A percentile compares a stretch with the other conserved stretches of the same genome.
Evolutionary conservation across 2,329 filamentous ascomycete genomes (phyloP).

Genomic region (Fusarium ramigenum): DNA sequence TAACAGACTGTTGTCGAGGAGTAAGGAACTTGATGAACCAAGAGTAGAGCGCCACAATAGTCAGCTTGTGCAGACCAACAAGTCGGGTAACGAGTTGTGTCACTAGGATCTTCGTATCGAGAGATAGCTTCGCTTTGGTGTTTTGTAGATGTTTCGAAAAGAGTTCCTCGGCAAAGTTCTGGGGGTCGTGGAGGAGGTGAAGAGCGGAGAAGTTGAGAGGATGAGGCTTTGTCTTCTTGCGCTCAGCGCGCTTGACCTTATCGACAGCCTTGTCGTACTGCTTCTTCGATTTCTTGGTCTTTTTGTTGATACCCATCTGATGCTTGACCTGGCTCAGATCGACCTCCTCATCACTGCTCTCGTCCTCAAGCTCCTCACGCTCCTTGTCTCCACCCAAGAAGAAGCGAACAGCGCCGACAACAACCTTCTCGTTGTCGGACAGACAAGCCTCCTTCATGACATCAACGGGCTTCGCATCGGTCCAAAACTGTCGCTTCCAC

Average conservation of each 20-base stretch:
- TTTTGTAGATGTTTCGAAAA: constrained; percentile 93
- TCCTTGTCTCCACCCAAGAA: constrained; percentile 97
- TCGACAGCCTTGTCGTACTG: constrained; percentile 81
- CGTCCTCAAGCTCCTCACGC: constrained; percentile 90
- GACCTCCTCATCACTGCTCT: constrained; percentile 81
- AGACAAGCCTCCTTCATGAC: constrained; percentile 96
- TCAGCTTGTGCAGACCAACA: constrained; percentile 92
- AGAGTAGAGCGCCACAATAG: constrained; percentile 89
- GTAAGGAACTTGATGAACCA: constrained; percentile 96
- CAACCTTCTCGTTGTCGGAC: constrained; percentile 91
- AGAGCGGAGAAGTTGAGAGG: constrained; percentile 95
- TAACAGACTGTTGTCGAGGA: constrained; percentile 87
- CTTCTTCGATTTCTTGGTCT: constrained; percentile 86
- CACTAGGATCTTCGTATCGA: constrained; percentile 91
- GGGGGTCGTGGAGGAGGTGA: constrained; percentile 92
- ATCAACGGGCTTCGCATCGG: constrained; percentile 92
- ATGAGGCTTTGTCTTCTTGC: constrained; percentile 87
- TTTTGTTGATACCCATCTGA: constrained; percentile 93
- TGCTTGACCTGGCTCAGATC: constrained; percentile 87
- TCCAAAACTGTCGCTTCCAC: constrained; percentile 97
- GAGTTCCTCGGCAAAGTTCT: constrained; percentile 89
- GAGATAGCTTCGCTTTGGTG: constrained; percentile 81
- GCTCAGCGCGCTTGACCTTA: constrained; percentile 84
- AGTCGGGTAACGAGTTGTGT: constrained; percentile 90
- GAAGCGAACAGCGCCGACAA: constrained; percentile 87